These are phyloP conservation scores for Arachis hypogaea DNA, from an alignment of 306 rosid species.

Conservation along the genomic window DNA sequence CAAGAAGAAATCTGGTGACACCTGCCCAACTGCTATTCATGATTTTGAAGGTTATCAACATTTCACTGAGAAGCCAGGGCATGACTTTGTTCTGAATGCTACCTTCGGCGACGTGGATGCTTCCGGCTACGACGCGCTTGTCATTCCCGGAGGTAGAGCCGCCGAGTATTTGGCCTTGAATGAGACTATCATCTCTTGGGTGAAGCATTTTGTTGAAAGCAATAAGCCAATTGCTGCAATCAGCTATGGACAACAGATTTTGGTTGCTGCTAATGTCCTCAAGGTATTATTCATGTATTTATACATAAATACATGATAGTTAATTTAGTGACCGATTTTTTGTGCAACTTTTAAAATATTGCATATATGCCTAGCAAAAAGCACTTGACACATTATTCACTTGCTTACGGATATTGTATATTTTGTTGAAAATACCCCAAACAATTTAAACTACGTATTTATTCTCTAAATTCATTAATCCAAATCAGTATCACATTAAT, in stretches of 20 bases:
- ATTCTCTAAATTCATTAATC: too few species aligned
- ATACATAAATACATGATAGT: too few species aligned
- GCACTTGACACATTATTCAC: too few species aligned
- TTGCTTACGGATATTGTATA: too few species aligned
- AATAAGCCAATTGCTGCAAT: constrained; percentile 40
- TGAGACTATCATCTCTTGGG: constrained; percentile 36
- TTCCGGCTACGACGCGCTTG: constrained; percentile 54
- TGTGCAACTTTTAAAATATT: too few species aligned
- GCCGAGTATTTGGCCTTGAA: constrained; percentile 38
- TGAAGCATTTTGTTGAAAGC: constrained; percentile 37
- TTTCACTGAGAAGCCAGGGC: constrained; percentile 72
- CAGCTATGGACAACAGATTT: constrained; percentile 62
- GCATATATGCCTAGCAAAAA: too few species aligned
- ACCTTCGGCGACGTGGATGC: constrained; percentile 51
- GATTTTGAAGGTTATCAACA: constrained; percentile 82
- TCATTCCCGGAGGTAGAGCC: constrained; percentile 39
- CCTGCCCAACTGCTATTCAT: constrained; percentile 71
- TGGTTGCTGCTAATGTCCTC: constrained; percentile 70
- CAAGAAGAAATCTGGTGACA: constrained; percentile 62
- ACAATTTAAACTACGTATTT: too few species aligned
- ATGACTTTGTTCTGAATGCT: constrained; percentile 54
- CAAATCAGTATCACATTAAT: not conserved
- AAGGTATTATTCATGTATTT: constrained; percentile 43
- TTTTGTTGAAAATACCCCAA: too few species aligned
- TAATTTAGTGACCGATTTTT: too few species aligned